phyloP scores from a whole-genome alignment of 73 alveolate genomes.

The Paramecium primaurelia region DNA sequence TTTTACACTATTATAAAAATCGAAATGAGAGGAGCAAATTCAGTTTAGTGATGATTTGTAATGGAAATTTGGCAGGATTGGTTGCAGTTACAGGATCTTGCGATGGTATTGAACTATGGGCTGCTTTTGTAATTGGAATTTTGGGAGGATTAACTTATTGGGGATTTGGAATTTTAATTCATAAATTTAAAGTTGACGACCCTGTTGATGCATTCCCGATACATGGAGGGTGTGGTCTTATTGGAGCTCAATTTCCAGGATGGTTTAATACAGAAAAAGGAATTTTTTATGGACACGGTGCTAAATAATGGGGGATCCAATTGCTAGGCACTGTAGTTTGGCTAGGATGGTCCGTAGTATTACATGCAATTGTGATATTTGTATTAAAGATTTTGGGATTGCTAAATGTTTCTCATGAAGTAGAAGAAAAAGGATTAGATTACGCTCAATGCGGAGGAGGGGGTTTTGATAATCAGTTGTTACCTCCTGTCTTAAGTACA shows the following conservation, averaged over 20 bases:
- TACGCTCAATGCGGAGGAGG: conserved; percentile 51
- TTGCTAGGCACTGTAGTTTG: conserved; percentile 42
- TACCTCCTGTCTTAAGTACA: background rate
- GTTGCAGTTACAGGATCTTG: conserved; percentile 83
- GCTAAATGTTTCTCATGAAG: conserved; percentile 19
- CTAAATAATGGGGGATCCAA: conserved; percentile 45
- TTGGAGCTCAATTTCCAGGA: conserved; percentile 71
- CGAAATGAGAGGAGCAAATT: conserved; percentile 19
- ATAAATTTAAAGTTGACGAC: conserved; percentile 75
- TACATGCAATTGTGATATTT: background rate
- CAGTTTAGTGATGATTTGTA: conserved; percentile 66
- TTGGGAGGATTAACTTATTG: conserved; percentile 66
- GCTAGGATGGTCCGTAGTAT: conserved; percentile 50
- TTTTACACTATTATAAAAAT: conserved; percentile 26
- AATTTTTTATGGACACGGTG: conserved; percentile 58
- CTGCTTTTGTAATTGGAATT: conserved; percentile 75
- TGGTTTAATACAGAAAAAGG: conserved; percentile 76
- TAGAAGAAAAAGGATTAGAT: conserved; percentile 49
- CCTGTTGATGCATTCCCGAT: conserved; percentile 79
- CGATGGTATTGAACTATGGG: conserved; percentile 77
- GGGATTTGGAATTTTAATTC: conserved; percentile 63
- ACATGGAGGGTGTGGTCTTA: conserved; percentile 81
- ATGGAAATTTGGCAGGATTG: conserved; percentile 83
- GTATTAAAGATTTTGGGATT: conserved; percentile 28
- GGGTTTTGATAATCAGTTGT: background rate